A percentile compares a stretch with the other conserved stretches of the same genome.
These are phyloP conservation scores for Trypanosoma platydactyli DNA, from an alignment of 208 protist species.

Conservation along the genomic window DNA sequence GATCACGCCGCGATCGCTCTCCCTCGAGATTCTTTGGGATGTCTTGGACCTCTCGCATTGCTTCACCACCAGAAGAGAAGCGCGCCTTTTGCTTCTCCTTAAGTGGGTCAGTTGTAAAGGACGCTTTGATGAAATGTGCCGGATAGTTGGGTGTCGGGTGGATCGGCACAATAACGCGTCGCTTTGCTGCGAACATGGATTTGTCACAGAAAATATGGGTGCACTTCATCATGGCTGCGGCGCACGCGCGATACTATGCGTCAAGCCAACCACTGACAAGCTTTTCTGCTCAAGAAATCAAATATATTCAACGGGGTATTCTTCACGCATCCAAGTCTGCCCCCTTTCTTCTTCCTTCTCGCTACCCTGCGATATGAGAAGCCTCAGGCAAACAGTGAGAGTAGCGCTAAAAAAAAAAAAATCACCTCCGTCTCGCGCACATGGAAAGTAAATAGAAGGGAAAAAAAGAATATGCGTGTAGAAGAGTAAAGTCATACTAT, in stretches of 20 bases:
- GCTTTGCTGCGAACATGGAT: constrained; percentile 91
- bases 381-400: neutral
- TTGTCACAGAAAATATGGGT: constrained; percentile 69
- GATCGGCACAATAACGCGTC: constrained; percentile 87
- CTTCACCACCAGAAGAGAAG: constrained; percentile 85
- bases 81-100: constrained; percentile 90
- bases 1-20: constrained; percentile 60
- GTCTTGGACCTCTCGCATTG: constrained; percentile 87
- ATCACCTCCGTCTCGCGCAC: too few species aligned
- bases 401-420: too few species aligned
- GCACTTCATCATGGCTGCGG: constrained; percentile 38
- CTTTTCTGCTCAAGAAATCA: neutral
- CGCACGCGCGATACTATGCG: neutral
- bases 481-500: too few species aligned
- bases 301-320: too few species aligned
- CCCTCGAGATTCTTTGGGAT: constrained; percentile 82
- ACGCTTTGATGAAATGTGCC: constrained; percentile 79
- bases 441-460: too few species aligned
- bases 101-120: constrained; percentile 88
- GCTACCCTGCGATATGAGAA: neutral
- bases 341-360: neutral
- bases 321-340: neutral
- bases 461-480: too few species aligned
- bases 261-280: neutral
- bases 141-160: constrained; percentile 82